A percentile compares a stretch with the other conserved stretches of the same genome.
Evolutionary conservation across 2,329 filamentous ascomycete species (phyloP).

Genomic region (Trichophyton mentagrophytes): DNA sequence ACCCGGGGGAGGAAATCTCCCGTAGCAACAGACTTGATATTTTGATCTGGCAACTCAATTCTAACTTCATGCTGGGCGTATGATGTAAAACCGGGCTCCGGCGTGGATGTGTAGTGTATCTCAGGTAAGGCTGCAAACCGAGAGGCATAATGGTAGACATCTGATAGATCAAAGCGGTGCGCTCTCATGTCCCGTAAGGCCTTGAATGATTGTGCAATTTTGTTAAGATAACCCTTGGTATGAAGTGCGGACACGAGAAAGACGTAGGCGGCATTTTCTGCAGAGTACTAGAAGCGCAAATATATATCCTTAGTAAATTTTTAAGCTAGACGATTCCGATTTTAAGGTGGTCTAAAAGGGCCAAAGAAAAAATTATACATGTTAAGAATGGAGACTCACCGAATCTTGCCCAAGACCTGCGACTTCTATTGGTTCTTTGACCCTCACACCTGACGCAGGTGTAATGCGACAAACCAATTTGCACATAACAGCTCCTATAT

Average conservation of each 20-base stretch:
- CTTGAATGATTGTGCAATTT: not conserved
- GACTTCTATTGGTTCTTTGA: not conserved
- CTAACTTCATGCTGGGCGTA: constrained; percentile 13
- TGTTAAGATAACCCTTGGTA: not conserved
- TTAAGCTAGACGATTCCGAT: too few species aligned
- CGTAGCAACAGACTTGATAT: constrained; percentile 21
- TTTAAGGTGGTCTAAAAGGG: not conserved
- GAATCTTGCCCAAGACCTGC: not conserved
- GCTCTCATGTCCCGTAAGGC: not conserved
- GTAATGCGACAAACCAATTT: not conserved
- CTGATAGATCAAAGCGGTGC: constrained; percentile 9
- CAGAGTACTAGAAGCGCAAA: not conserved
- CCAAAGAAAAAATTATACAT: not conserved
- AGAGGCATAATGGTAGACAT: constrained; percentile 34
- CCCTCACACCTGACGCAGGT: not conserved
- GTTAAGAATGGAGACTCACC: not conserved
- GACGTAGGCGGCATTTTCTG: not conserved
- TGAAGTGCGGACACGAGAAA: constrained; percentile 1
- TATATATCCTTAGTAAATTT: not conserved
- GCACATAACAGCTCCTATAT: not conserved
- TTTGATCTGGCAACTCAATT: constrained; percentile 26
- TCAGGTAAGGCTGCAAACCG: constrained; percentile 25
- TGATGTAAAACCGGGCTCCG: constrained; percentile 16
- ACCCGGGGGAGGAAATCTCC: constrained; percentile 19
- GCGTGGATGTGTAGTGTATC: constrained; percentile 6